These are phyloP conservation scores for Malus fusca DNA, from an alignment of 306 rosid genomes.

Conservation along the genomic window DNA sequence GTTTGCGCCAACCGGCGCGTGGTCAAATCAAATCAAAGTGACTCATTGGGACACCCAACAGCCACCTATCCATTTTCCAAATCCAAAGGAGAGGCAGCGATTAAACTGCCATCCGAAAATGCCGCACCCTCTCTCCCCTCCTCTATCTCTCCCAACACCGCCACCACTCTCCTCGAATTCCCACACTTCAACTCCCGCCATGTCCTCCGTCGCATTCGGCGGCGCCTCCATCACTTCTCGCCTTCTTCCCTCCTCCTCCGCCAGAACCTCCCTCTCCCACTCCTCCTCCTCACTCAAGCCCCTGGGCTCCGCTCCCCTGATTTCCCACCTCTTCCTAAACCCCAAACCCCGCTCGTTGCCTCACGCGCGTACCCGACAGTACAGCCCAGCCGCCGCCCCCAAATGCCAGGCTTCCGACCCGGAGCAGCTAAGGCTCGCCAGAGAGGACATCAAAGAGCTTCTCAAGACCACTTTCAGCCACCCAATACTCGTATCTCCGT, in stretches of 20 bases:
- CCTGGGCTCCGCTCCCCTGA: conserved; percentile 52
- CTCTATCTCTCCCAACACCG: background rate
- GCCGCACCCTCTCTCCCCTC: background rate
- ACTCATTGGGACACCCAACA: background rate
- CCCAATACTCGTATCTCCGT: conserved; percentile 60
- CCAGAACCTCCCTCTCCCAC: conserved; percentile 24
- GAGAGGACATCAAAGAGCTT: conserved; percentile 74
- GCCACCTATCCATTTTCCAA: conserved; percentile 4
- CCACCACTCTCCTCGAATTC: background rate
- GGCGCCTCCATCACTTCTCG: conserved; percentile 38
- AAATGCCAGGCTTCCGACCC: conserved; percentile 67
- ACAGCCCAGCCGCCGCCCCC: conserved; percentile 35
- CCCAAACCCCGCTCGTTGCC: conserved; percentile 18
- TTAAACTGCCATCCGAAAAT: background rate
- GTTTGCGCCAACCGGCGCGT: background rate
- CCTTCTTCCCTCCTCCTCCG: conserved; percentile 38
- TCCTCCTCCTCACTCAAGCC: conserved; percentile 22
- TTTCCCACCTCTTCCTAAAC: conserved; percentile 58
- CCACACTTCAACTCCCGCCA: conserved; percentile 14
- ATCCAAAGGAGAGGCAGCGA: conserved; percentile 21
- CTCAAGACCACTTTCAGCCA: conserved; percentile 70
- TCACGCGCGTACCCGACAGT: conserved; percentile 33
- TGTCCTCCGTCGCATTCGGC: conserved; percentile 32
- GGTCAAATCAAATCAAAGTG: background rate
- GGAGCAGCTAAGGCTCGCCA: conserved; percentile 72